A percentile compares a stretch with the other conserved stretches of the same genome.
Conservation (phyloP, 306 rosid genomes). For the Geum urbanum region DNA sequence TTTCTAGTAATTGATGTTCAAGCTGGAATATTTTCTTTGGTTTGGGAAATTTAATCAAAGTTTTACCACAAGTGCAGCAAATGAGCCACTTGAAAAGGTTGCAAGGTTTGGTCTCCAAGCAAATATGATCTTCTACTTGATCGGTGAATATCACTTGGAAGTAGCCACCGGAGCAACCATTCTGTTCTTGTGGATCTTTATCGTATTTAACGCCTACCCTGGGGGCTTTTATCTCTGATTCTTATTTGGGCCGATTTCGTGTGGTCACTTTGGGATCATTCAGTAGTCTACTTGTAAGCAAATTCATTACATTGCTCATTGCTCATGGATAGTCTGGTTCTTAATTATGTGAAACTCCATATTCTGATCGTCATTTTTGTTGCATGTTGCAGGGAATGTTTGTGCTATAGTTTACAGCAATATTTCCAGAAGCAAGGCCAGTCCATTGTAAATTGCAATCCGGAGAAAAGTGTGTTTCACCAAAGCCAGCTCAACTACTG, state of each 20-base stretch:
- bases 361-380: neutral
- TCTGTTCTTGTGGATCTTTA: conserved; percentile 50
- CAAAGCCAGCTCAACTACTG: conserved; percentile 42
- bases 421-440: conserved; percentile 48
- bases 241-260: conserved; percentile 61
- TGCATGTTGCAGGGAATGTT: conserved; percentile 43
- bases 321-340: neutral
- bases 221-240: conserved; percentile 68
- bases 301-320: neutral
- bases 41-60: neutral
- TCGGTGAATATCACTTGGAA: conserved; percentile 37
- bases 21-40: neutral
- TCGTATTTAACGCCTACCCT: conserved; percentile 48
- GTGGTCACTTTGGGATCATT: conserved; percentile 55
- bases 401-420: conserved; percentile 56
- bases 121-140: conserved; percentile 57
- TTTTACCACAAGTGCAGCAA: conserved; percentile 37
- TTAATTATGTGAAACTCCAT: neutral
- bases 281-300: conserved; percentile 41
- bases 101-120: conserved; percentile 52
- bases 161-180: conserved; percentile 40
- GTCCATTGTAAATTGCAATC: conserved; percentile 32
- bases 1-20: neutral
- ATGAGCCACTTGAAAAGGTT: conserved; percentile 57
- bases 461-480: conserved; percentile 34